Evolutionary conservation across 192 early-diverging fungal genomes (phyloP), one percentile per base, ranked within the genome.

Genomic region (Chytriomyces hyalinus): DNA sequence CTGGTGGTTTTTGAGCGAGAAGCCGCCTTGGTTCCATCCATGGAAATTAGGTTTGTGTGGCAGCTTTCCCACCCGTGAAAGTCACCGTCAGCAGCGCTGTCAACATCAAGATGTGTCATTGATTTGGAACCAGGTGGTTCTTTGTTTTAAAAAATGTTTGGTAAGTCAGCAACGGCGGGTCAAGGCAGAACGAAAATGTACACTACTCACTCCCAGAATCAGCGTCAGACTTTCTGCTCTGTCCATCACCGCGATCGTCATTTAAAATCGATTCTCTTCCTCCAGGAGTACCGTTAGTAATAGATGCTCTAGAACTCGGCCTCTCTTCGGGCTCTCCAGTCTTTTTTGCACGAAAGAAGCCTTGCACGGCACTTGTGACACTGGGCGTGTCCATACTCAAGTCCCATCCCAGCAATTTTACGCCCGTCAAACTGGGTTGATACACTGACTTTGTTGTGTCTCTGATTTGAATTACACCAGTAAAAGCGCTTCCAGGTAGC

Each of bases 361-460:
- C 47, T 15, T 49, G 9, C 49, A 70, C 49, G 65, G 63, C 71
- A 44, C 47, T 61, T 44, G 24, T 60, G 13, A 77, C 51, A 7
- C 49, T 60, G 2, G 80, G 76, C 45, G 26, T 50, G 7, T 74
- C 76, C 11, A 20, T n/a, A 11, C 75, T 78, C 15, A 72, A 13
- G 26, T 67, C 26, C 84, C 81, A 83, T n/a, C 80, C 75, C 17
- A 75, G 70, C 6, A 78, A 50, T 61, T 51, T 53, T 0, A 61
- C 69, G 10, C 79, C 84, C 4, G 45, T 36, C 6, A 24, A 43
- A 3, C 81, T 85, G 9, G 82, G 60, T 47, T 83, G 79, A 68
- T 85, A 85, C 6, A 81, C 51, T 44, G 44, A 67, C 13, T 73
- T 75, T 10, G 22, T 67, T 13, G 60, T n/a, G n/a, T 78, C 75